A percentile compares a stretch with the other conserved stretches of the same genome.
These are phyloP conservation scores for Saraca asoca DNA, from an alignment of 331 rosid species.

Conservation along the genomic window DNA sequence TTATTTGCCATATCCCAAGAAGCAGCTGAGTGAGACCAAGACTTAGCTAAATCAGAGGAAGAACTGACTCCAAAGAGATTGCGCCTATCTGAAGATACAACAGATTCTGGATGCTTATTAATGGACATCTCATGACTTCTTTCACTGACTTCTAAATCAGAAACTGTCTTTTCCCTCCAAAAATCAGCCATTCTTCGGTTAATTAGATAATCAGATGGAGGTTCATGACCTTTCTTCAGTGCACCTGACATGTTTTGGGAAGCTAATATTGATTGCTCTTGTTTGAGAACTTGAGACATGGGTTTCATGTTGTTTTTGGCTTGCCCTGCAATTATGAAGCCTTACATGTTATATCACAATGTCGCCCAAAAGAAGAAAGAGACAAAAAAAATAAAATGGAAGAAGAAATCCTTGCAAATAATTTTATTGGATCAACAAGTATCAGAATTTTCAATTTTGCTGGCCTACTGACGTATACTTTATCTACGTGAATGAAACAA, in stretches of 20 bases:
- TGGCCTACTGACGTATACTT: neutral
- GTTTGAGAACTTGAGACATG: slow-evolving; percentile 53
- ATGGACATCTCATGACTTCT: slow-evolving; percentile 51
- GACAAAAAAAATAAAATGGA: neutral
- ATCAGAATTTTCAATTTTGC: no score
- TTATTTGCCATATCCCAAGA: slow-evolving; percentile 69
- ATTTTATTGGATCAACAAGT: neutral
- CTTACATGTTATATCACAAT: neutral
- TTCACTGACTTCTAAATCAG: slow-evolving; percentile 46
- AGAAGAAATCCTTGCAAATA: slow-evolving; percentile 11
- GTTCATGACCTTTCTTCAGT: slow-evolving; percentile 47
- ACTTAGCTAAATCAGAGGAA: slow-evolving; percentile 35
- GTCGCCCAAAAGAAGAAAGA: no score
- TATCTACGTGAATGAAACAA: neutral
- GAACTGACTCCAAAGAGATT: slow-evolving; percentile 41
- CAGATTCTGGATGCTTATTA: slow-evolving; percentile 47
- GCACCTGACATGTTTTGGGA: slow-evolving; percentile 56
- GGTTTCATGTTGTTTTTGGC: slow-evolving; percentile 48
- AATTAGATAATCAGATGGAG: slow-evolving; percentile 41
- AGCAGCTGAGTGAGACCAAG: slow-evolving; percentile 72
- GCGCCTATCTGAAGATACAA: slow-evolving; percentile 48
- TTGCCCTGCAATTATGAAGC: slow-evolving; percentile 51
- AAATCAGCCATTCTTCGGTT: slow-evolving; percentile 52
- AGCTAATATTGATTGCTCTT: slow-evolving; percentile 45
- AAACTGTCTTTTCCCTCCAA: slow-evolving; percentile 61